Evolutionary conservation across 495 filamentous ascomycete genomes (phyloP), one percentile per base, ranked within the genome.

Genomic region (Hyaloscypha variabilis): DNA sequence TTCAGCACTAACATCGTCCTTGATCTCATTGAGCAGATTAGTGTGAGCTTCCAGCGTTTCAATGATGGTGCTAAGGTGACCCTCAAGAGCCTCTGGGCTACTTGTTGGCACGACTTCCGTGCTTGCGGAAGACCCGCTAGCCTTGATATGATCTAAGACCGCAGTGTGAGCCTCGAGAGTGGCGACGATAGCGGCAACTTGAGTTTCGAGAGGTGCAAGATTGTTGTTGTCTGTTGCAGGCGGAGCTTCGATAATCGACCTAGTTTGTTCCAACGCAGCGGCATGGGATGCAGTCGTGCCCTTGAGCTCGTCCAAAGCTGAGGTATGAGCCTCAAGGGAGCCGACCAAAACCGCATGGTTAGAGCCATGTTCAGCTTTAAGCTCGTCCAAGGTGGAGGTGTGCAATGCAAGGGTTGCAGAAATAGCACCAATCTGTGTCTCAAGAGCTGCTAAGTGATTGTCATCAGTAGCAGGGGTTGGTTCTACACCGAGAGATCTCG

Each of bases 1-100:
- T 39, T 72, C 70, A 8, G 67, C 67, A 21, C 54, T 50, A 6
- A 72, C 66, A 30, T 72, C 67, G 8, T 72, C 67, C 46, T 69
- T 72, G 57, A 72, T 62, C 58, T 72, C 70, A 26, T 58, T 67
- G 0, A 72, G 62, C 6, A 63, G 8, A 28, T 58, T 58, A 28
- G 67, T 62, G n/a, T 69, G 68, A 25, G 56, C 25, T 3, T 67
- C 56, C 2, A 70, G 62, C 8, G 55, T 65, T 24, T 61, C 61
- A 23, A 67, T 42, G 39, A 70, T 63, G 17, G 60, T 70, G 29
- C 28, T 53, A 1, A 70, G 36, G 14, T 63, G 24, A 14, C 39
- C 55, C 21, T 62, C 49, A 1, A 56, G n/a, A 10, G 52, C 31
- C 8, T 54, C 46, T 1, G 42, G 4, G 14, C 6, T 54, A 25